These are phyloP conservation scores for Malassezia sympodialis DNA, from an alignment of 1,284 basidiomycete species.

Conservation along the genomic window DNA sequence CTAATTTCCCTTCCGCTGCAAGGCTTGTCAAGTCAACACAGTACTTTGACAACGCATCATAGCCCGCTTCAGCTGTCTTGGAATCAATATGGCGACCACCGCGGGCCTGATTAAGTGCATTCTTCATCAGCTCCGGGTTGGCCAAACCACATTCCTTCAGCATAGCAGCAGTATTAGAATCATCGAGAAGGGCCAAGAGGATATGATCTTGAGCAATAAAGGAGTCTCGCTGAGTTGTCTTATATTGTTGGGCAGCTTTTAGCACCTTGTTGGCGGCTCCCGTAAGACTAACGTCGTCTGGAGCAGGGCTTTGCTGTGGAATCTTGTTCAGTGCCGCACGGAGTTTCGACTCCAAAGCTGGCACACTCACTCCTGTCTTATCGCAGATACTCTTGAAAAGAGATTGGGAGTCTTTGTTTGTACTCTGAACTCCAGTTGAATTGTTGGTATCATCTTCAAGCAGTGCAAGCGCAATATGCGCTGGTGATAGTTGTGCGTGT, in stretches of 20 bases:
- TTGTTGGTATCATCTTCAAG: conserved; percentile 53
- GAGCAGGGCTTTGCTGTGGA: conserved; percentile 39
- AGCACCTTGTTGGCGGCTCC: conserved; percentile 33
- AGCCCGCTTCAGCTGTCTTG: conserved; percentile 56
- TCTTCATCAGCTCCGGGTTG: conserved; percentile 61
- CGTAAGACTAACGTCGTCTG: conserved; percentile 38
- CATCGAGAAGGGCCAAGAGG: conserved; percentile 65
- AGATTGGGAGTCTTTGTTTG: conserved; percentile 51
- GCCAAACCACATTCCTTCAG: conserved; percentile 68
- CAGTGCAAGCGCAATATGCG: conserved; percentile 65
- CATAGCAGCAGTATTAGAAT: conserved; percentile 58
- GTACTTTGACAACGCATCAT: conserved; percentile 49
- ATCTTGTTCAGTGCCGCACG: conserved; percentile 36
- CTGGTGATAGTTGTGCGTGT: conserved; percentile 62
- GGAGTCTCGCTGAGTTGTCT: conserved; percentile 60
- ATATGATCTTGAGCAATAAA: conserved; percentile 85
- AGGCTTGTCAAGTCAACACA: conserved; percentile 55
- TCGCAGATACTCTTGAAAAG: conserved; percentile 66
- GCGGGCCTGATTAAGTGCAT: conserved; percentile 66
- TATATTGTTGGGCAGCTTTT: conserved; percentile 35
- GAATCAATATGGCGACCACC: conserved; percentile 73
- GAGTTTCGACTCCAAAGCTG: conserved; percentile 32
- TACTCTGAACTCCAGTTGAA: conserved; percentile 30
- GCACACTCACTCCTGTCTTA: conserved; percentile 64
- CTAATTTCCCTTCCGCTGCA: conserved; percentile 52